Conservation (phyloP, 176 grass and related monocot genomes). For the Phoenix dactylifera region DNA sequence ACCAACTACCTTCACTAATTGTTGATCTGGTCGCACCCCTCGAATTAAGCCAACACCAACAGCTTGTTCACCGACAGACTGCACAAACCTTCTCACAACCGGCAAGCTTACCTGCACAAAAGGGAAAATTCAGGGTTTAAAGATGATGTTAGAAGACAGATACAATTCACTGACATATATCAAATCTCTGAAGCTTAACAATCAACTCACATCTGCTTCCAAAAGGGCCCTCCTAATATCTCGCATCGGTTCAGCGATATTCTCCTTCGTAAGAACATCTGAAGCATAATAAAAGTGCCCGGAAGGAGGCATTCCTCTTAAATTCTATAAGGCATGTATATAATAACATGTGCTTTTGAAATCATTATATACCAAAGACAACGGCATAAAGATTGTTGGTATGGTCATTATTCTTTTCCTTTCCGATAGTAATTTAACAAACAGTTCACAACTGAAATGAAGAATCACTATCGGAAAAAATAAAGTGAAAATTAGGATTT, state of each 20-base stretch:
- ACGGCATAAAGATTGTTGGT: too few species aligned
- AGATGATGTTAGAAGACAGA: too few species aligned
- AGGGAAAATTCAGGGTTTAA: too few species aligned
- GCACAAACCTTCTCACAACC: conserved; percentile 74
- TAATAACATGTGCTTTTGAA: too few species aligned
- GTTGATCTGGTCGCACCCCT: conserved; percentile 82
- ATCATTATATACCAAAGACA: too few species aligned
- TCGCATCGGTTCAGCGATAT: conserved; percentile 84
- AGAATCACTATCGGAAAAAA: too few species aligned
- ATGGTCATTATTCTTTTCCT: too few species aligned
- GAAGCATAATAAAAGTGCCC: not conserved
- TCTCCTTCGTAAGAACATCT: conserved; percentile 89
- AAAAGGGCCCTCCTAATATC: conserved; percentile 95
- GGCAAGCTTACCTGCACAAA: conserved; percentile 77
- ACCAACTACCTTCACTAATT: conserved; percentile 74
- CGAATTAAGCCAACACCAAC: conserved; percentile 59
- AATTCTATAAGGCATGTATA: too few species aligned
- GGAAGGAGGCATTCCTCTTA: too few species aligned
- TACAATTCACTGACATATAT: not conserved
- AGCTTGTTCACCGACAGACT: conserved; percentile 77
- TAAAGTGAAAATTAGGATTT: too few species aligned
- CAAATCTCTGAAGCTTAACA: not conserved
- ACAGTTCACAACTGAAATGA: too few species aligned
- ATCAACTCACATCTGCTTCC: conserved; percentile 88
- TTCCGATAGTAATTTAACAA: too few species aligned